Percentiles rank a stretch among this genome's conserved stretches.
Conservation (phyloP, 1,284 basidiomycete species). For the Trametes sp. region DNA sequence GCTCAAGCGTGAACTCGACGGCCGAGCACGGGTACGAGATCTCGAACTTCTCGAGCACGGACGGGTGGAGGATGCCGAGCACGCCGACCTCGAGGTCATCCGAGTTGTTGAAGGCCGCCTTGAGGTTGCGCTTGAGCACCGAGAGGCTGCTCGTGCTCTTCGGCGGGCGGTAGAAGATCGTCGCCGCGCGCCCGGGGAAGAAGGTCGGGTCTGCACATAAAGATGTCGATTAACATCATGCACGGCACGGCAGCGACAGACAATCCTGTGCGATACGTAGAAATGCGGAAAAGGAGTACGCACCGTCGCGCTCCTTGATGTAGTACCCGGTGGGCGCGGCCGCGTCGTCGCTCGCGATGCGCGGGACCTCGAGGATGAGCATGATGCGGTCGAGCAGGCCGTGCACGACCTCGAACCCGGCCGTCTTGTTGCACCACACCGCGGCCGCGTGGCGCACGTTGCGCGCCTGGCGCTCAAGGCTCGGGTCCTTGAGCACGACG, state of each 20-base stretch:
- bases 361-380: slow-evolving; percentile 92
- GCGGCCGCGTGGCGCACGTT: slow-evolving; percentile 91
- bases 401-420: slow-evolving; percentile 97
- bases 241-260: not conserved
- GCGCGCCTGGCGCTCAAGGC: slow-evolving; percentile 82
- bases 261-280: not conserved
- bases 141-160: slow-evolving; percentile 41
- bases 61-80: slow-evolving; percentile 90
- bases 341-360: slow-evolving; percentile 67
- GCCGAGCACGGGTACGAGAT: slow-evolving; percentile 96
- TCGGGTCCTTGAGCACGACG: slow-evolving; percentile 87
- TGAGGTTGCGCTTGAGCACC: slow-evolving; percentile 44
- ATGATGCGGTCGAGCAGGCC: slow-evolving; percentile 94
- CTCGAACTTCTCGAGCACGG: slow-evolving; percentile 91
- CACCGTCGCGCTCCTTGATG: slow-evolving; percentile 86
- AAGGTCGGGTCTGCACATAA: slow-evolving; percentile 78
- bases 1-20: slow-evolving; percentile 93
- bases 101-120: slow-evolving; percentile 39
- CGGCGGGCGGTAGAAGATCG: slow-evolving; percentile 83
- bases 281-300: slow-evolving; percentile 35
- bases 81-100: slow-evolving; percentile 80
- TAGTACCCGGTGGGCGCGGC: slow-evolving; percentile 85
- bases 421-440: slow-evolving; percentile 95
- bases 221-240: slow-evolving; percentile 10
- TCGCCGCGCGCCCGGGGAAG: slow-evolving; percentile 95